These are phyloP conservation scores for Pseudogymnoascus sp. DNA, from an alignment of 2,329 filamentous ascomycete genomes.

Conservation along the genomic window DNA sequence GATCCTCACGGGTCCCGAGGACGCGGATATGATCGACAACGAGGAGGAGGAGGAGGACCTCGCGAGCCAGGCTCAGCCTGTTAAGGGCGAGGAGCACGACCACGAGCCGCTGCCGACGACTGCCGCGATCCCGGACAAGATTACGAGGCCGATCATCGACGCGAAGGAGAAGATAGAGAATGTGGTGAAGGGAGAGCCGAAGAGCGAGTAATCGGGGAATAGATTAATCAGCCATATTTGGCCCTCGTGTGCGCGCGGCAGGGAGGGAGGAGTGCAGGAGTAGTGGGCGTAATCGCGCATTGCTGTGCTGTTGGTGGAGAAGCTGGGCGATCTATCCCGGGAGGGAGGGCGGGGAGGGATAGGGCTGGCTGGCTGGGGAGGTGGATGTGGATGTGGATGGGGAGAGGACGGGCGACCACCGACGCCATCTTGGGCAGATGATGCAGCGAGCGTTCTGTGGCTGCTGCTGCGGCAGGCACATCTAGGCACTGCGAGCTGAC, in stretches of 20 bases:
- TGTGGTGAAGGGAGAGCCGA: neutral
- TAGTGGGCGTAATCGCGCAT: neutral
- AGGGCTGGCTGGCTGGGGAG: neutral
- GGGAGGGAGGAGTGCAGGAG: neutral
- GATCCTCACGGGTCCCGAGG: constrained; percentile 78
- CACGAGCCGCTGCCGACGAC: neutral
- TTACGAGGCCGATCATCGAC: neutral
- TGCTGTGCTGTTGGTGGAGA: neutral
- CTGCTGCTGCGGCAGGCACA: constrained; percentile 3
- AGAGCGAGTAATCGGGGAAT: neutral
- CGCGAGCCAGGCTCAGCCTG: constrained; percentile 61
- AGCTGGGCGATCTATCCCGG: neutral
- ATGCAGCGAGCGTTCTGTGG: neutral
- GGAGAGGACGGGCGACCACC: neutral
- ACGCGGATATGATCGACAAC: constrained; percentile 90
- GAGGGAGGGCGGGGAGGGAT: neutral
- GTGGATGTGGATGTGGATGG: neutral
- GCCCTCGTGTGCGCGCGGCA: neutral
- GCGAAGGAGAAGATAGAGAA: constrained; percentile 1
- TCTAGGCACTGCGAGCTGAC: constrained; percentile 1
- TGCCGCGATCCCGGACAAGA: neutral
- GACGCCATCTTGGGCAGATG: neutral
- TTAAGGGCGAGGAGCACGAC: constrained; percentile 44
- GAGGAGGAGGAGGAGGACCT: constrained; percentile 79
- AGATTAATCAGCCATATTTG: neutral